A percentile compares a stretch with the other conserved stretches of the same genome.
phyloP scores from a whole-genome alignment of 2,329 filamentous ascomycete species.

The Capronia americana region DNA sequence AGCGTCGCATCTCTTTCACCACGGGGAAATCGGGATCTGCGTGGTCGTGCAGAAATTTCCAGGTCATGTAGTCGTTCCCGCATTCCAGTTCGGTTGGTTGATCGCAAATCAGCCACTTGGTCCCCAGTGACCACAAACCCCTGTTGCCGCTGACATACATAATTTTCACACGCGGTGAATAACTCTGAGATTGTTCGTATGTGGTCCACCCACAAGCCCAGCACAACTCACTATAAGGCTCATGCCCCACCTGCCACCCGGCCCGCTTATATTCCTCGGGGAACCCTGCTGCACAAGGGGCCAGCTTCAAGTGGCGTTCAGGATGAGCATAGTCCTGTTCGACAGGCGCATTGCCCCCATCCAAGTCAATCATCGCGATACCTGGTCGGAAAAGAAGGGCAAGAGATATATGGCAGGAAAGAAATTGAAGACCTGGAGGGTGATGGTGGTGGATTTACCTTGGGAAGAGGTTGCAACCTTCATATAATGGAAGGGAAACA shows the following conservation, averaged over 20 bases:
- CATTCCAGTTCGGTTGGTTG: background rate
- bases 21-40: background rate
- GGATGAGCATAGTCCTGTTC: no score
- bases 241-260: background rate
- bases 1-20: background rate
- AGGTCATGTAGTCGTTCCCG: slow-evolving; percentile 1
- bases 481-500: background rate
- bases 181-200: background rate
- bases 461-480: no score
- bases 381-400: no score
- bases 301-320: no score
- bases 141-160: background rate
- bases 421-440: no score
- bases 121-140: background rate
- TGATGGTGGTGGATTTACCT: no score
- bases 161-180: background rate
- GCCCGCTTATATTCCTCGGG: slow-evolving; percentile 1
- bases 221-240: background rate
- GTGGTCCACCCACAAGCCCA: slow-evolving; percentile 1
- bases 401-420: no score
- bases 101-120: background rate
- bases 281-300: no score
- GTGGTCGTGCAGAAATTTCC: background rate
- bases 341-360: no score
- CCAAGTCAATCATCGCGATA: no score